A percentile compares a stretch with the other conserved stretches of the same genome.
phyloP scores from a whole-genome alignment of 352 stramenopile genomes.

The Globisporangium cylindrosporum region DNA sequence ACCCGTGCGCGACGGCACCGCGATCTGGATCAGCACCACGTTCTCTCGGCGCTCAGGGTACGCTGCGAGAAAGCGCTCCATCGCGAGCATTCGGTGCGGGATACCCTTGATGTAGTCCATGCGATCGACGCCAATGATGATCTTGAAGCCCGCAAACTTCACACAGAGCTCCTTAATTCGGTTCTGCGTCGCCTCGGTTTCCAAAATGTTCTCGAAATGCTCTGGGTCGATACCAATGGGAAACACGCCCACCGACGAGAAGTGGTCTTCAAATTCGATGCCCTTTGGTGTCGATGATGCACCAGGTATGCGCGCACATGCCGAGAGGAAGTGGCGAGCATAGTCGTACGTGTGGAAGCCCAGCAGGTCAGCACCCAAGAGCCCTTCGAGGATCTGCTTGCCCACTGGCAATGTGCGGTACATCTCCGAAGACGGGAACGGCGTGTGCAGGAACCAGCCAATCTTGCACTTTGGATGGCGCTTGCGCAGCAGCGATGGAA shows the following conservation, averaged over 20 bases:
- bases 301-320: constrained; percentile 67
- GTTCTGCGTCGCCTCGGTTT: constrained; percentile 45
- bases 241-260: constrained; percentile 84
- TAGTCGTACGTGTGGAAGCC: constrained; percentile 90
- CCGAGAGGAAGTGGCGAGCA: constrained; percentile 83
- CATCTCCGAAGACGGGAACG: constrained; percentile 84
- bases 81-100: constrained; percentile 83
- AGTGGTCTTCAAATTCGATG: constrained; percentile 72
- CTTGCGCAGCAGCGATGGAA: constrained; percentile 78
- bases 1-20: constrained; percentile 79
- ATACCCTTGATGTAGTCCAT: constrained; percentile 90
- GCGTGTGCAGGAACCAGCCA: constrained; percentile 88
- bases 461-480: constrained; percentile 74
- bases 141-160: constrained; percentile 69
- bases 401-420: constrained; percentile 82
- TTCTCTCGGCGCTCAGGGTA: constrained; percentile 91
- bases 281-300: constrained; percentile 72
- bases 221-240: constrained; percentile 86
- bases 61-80: constrained; percentile 62
- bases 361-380: constrained; percentile 79
- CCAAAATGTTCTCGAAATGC: constrained; percentile 63
- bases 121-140: constrained; percentile 83
- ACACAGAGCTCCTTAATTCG: constrained; percentile 66
- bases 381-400: constrained; percentile 65
- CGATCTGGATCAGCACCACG: constrained; percentile 95